A percentile compares a stretch with the other conserved stretches of the same genome.
phyloP scores from a whole-genome alignment of 805 yeast genomes.

The Cyberlindnera maclurae region DNA sequence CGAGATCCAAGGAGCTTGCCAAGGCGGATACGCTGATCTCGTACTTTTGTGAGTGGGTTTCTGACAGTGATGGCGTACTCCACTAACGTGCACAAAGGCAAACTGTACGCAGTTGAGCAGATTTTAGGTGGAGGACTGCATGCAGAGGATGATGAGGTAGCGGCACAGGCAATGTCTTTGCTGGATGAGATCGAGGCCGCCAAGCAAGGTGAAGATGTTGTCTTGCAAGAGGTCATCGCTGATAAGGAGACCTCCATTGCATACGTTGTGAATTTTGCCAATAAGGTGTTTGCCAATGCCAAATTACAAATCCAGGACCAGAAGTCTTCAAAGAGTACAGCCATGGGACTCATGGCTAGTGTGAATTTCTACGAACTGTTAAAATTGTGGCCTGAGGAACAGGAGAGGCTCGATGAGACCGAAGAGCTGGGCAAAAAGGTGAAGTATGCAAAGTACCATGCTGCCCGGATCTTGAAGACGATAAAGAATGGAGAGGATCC shows the following conservation, averaged over 20 bases:
- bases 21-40: conserved; percentile 58
- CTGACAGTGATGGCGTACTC: background rate
- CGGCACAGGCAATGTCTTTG: conserved; percentile 50
- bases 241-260: conserved; percentile 54
- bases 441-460: conserved; percentile 58
- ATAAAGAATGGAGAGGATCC: conserved; percentile 47
- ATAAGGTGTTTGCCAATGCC: conserved; percentile 48
- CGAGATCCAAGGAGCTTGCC: conserved; percentile 52
- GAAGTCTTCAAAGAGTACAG: conserved; percentile 39
- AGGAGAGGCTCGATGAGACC: conserved; percentile 28
- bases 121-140: conserved; percentile 59
- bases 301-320: conserved; percentile 40
- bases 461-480: conserved; percentile 48
- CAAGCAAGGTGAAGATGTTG: conserved; percentile 31
- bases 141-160: conserved; percentile 44
- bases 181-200: conserved; percentile 64
- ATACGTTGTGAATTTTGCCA: conserved; percentile 51
- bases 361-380: conserved; percentile 45
- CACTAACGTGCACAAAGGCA: conserved; percentile 9
- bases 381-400: conserved; percentile 34
- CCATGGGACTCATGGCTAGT: conserved; percentile 45
- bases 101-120: conserved; percentile 64
- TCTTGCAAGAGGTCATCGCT: conserved; percentile 41
- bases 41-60: conserved; percentile 55
- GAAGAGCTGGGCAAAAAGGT: conserved; percentile 31